These are phyloP conservation scores for Xylaria polymorpha DNA, from an alignment of 2,329 filamentous ascomycete species.

Conservation along the genomic window DNA sequence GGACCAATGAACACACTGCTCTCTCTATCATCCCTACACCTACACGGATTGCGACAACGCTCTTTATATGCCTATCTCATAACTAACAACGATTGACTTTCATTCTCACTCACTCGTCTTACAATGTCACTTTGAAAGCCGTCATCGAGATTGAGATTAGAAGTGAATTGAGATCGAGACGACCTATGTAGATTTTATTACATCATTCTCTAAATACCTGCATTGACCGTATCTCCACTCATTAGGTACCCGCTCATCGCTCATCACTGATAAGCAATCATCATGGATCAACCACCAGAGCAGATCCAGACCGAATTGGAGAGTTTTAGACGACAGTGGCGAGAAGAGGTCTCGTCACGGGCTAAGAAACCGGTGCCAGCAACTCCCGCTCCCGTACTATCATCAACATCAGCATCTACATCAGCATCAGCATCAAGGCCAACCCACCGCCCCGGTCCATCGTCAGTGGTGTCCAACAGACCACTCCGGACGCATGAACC, in stretches of 20 bases:
- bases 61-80: constrained; percentile 2
- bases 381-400: neutral
- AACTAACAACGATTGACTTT: neutral
- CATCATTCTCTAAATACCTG: neutral
- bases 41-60: neutral
- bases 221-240: constrained; percentile 7
- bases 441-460: constrained; percentile 4
- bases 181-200: constrained; percentile 7
- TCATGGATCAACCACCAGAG: constrained; percentile 45
- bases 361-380: constrained; percentile 49
- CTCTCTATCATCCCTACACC: neutral
- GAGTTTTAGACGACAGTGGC: constrained; percentile 87
- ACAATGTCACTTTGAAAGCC: neutral
- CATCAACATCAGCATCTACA: constrained; percentile 31
- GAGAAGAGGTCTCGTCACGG: constrained; percentile 74
- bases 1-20: constrained; percentile 5
- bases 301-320: constrained; percentile 77
- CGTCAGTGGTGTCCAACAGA: constrained; percentile 38
- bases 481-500: constrained; percentile 34
- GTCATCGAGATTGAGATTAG: neutral
- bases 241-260: neutral
- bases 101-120: neutral
- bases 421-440: constrained; percentile 35
- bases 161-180: constrained; percentile 6
- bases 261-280: constrained; percentile 29